Evolutionary conservation across 2,329 filamentous ascomycete species (phyloP).

Genomic region (Xylaria sp.): DNA sequence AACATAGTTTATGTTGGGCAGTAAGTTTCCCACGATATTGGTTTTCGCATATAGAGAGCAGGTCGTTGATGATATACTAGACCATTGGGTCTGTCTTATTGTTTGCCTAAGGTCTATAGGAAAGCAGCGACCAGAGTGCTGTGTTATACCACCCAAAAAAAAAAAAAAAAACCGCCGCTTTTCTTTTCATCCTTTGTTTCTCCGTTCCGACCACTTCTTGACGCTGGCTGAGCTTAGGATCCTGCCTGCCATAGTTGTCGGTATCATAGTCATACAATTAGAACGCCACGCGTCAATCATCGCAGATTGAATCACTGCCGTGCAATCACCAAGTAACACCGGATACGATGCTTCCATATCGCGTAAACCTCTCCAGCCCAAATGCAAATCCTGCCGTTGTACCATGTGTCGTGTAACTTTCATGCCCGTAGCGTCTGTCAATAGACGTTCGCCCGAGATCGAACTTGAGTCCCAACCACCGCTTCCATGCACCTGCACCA

Average conservation of each 20-base stretch:
- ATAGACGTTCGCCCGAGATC: conserved; percentile 22
- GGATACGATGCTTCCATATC: conserved; percentile 41
- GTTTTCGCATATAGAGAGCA: not conserved
- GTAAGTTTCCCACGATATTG: not conserved
- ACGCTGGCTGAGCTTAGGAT: not conserved
- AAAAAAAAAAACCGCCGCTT: conserved; percentile 34
- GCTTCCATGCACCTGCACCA: conserved; percentile 34
- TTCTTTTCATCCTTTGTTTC: conserved; percentile 28
- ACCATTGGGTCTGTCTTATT: conserved; percentile 46
- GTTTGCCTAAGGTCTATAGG: conserved; percentile 39
- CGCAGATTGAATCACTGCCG: conserved; percentile 25
- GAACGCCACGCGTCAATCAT: conserved; percentile 22
- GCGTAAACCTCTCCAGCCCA: conserved; percentile 39
- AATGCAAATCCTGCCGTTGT: conserved; percentile 37
- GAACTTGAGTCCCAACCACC: conserved; percentile 38
- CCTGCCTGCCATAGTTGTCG: conserved; percentile 24
- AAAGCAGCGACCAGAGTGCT: conserved; percentile 36
- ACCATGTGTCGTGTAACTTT: conserved; percentile 34
- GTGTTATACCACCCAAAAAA: conserved; percentile 46
- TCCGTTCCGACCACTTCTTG: conserved; percentile 10
- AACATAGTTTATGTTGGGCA: not conserved
- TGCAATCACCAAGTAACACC: conserved; percentile 40
- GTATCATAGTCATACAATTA: conserved; percentile 34
- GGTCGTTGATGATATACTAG: conserved; percentile 45
- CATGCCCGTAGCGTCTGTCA: conserved; percentile 12